Conservation (phyloP, 352 stramenopile species). For the Globisporangium recalcitrans region DNA sequence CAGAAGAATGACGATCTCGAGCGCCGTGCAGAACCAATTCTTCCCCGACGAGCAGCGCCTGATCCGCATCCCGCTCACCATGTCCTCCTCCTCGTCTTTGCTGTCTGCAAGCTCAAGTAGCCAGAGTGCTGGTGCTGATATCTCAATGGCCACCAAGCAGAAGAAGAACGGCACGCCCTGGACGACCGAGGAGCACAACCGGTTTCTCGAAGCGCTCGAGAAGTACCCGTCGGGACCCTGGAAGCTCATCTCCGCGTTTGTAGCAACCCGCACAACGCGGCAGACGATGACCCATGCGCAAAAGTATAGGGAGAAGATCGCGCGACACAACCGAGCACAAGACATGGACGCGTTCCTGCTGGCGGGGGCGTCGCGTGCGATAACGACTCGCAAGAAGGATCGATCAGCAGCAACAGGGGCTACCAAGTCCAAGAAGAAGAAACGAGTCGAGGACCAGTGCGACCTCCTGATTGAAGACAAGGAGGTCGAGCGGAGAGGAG, state of each 20-base stretch:
- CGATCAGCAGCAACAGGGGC: background rate
- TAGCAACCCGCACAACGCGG: constrained; percentile 23
- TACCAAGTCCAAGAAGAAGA: too few species aligned
- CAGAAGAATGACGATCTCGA: constrained; percentile 7
- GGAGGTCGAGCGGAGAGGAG: background rate
- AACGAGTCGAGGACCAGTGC: background rate
- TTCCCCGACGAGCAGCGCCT: constrained; percentile 8
- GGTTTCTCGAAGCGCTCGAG: constrained; percentile 32
- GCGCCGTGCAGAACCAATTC: constrained; percentile 10
- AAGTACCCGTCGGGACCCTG: constrained; percentile 25
- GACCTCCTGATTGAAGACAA: background rate
- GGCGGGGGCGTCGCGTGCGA: background rate
- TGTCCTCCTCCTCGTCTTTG: background rate
- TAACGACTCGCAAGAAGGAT: background rate
- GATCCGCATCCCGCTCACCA: constrained; percentile 7
- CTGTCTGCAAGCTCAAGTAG: background rate
- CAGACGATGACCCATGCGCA: constrained; percentile 38
- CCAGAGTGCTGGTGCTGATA: background rate
- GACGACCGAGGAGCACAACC: constrained; percentile 32
- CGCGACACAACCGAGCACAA: constrained; percentile 6
- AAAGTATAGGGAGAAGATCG: constrained; percentile 34
- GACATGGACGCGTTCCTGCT: background rate
- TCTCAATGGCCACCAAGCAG: background rate
- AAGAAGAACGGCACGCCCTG: constrained; percentile 26
- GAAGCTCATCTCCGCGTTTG: constrained; percentile 24